These are phyloP conservation scores for Cucurbita maxima DNA, from an alignment of 306 rosid species.

Conservation along the genomic window DNA sequence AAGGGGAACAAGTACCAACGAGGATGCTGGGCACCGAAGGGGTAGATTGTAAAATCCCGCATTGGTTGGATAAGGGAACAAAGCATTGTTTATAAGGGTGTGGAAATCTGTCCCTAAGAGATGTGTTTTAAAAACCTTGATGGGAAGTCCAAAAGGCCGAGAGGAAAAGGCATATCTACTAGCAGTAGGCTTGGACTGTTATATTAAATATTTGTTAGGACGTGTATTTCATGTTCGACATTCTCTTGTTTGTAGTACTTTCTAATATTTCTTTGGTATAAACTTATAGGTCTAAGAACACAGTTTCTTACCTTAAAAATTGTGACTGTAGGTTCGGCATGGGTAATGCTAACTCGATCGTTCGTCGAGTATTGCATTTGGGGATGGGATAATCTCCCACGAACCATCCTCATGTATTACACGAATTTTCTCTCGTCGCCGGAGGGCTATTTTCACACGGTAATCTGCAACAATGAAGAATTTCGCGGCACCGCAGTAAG, in stretches of 20 bases:
- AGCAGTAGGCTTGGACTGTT: neutral
- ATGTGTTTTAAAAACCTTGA: no score
- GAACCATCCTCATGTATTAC: constrained; percentile 79
- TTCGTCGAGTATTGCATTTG: constrained; percentile 82
- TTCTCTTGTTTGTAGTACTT: neutral
- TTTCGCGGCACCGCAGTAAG: constrained; percentile 49
- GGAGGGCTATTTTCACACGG: constrained; percentile 82
- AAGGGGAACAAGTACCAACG: no score
- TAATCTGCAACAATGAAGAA: constrained; percentile 60
- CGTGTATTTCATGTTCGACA: neutral
- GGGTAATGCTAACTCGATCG: constrained; percentile 74
- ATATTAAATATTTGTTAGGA: neutral
- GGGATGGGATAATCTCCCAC: constrained; percentile 97
- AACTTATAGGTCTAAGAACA: neutral
- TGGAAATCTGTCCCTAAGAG: no score
- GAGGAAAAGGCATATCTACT: no score
- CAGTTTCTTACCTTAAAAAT: neutral
- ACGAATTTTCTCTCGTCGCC: constrained; percentile 86
- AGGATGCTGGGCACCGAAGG: no score
- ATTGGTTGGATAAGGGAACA: no score
- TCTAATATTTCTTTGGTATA: neutral
- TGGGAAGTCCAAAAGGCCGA: no score
- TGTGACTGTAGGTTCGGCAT: constrained; percentile 64
- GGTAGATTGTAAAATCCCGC: no score
- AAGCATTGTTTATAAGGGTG: no score